Evolutionary conservation across 345 rosid species (phyloP), one percentile per base, ranked within the genome.

Genomic region (Melaleuca quinquenervia): DNA sequence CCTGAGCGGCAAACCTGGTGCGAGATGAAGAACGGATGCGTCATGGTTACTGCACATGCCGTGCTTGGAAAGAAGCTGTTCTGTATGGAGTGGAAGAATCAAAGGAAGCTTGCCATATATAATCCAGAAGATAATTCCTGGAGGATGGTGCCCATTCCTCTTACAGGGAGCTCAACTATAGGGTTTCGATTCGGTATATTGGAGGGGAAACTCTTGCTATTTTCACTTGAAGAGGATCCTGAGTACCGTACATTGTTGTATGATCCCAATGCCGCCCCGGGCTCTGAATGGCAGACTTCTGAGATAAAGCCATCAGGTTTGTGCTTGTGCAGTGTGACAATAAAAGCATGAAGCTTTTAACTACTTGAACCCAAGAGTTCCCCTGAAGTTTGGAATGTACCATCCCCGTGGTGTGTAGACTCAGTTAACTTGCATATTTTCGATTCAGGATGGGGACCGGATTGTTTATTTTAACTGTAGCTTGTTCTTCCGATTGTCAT

Each of bases 11-110:
- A 91, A 82, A 74, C 92, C 75, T 97, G 99, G 99, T 84, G 91
- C 29, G 93, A 95, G 84, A 93, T 93, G 93, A 97, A 96, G 91
- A 97, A 94, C 50, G 98, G 99, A 56, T 89, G 98, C 50, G 98
- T 96, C 45, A 97, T 97, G 99, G 98, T 96, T 86, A 97, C 98
- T 50, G 96, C 99, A 84, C 97, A 97, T 90, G 99, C 97, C 29
- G 98, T 92, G 83, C 88, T 97, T 82, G 97, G 92, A 26, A 91
- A 92, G 86, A 94, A 94, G 91, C 98, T 97, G 86, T 96, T 91
- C 90, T 97, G 99, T 88, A 93, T 95, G 87, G 98, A 97, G 62
- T 97, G 99, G 99, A 97, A 95, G 90, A 94, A 95, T 92, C 98
- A 95, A 90, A 84, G 99, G 91, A 97, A 93, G 90, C 90, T 97